Evolutionary conservation across 306 rosid species (phyloP).

Genomic region (Hippophae rhamnoides): DNA sequence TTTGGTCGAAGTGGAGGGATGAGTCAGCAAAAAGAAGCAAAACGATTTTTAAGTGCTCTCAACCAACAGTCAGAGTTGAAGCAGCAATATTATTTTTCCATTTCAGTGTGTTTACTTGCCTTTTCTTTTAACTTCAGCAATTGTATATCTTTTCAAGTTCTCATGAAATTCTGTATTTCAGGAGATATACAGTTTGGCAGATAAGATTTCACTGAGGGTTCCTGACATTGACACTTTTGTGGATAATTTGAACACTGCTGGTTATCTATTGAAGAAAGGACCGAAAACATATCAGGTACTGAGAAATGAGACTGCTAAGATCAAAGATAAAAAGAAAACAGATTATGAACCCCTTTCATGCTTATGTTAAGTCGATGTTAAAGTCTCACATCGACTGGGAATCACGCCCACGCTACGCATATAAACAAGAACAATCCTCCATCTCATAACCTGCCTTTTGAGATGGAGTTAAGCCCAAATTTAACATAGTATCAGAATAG

Average conservation of each 20-base stretch:
- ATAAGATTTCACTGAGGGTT: conserved; percentile 66
- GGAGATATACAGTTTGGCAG: conserved; percentile 91
- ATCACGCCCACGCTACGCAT: no score
- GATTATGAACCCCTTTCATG: no score
- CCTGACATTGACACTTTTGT: conserved; percentile 80
- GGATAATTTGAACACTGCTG: conserved; percentile 70
- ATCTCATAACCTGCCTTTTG: no score
- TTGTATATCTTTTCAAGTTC: conserved; percentile 5
- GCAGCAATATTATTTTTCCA: conserved; percentile 75
- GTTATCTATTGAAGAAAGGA: conserved; percentile 83
- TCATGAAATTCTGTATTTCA: conserved; percentile 25
- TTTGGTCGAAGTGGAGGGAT: conserved; percentile 97
- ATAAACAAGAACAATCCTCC: no score
- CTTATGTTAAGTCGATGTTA: no score
- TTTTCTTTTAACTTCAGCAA: conserved; percentile 9
- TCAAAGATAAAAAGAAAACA: no score
- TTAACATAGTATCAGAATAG: no score
- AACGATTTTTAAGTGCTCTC: conserved; percentile 81
- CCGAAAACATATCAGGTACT: conserved; percentile 83
- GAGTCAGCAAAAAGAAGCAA: conserved; percentile 97
- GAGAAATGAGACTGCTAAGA: neutral
- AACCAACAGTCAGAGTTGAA: conserved; percentile 82
- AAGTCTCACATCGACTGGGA: no score
- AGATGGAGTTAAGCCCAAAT: no score
- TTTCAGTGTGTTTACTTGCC: conserved; percentile 42